Evolutionary conservation across 306 rosid species (phyloP), one percentile per base, ranked within the genome.

Genomic region (peach (Prunus persica)): DNA sequence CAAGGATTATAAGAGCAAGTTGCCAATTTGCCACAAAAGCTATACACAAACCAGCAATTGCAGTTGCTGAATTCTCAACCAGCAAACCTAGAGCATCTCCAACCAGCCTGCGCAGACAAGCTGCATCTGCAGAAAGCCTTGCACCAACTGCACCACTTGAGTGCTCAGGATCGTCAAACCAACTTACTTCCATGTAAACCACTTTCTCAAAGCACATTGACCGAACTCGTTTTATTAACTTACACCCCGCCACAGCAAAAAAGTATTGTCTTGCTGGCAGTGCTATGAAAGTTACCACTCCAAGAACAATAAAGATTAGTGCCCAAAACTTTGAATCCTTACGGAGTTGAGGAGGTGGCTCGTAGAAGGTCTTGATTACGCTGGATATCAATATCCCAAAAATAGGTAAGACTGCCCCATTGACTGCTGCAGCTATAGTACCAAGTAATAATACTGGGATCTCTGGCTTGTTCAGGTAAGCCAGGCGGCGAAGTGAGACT

Each of bases 121-220:
- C 91, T 11, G 89, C 95, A 85, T 93, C 93, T 18, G 87, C 73
- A 19, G 98, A 93, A 70, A 93, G 89, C 86, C 98, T 83, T 20
- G 95, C 90, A 16, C 96, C 94, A 14, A 93, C 86, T 60, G 87
- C 78, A 65, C 98, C 95, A 68, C 93, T 93, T 56, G 96, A 90
- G 82, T 93, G 85, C 72, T 89, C 93, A 16, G 78, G 69, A 60
- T 86, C 72, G 41, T 93, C 97, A 62, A 90, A 93, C 97, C 97
- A 90, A 55, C 88, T 79, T 65, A 87, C 71, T 85, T 93, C 96
- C 93, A 88, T 90, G 83, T 84, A 85, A 82, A 89, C 82, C 69
- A 90, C 85, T 80, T 89, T 90, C 80, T 90, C 85, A 18, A 87
- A 93, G 75, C 92, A 87, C 86, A 84, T 85, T 71, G 86, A 75